These are phyloP conservation scores for Candida anutae DNA, from an alignment of 1,139 yeast species.

Conservation along the genomic window DNA sequence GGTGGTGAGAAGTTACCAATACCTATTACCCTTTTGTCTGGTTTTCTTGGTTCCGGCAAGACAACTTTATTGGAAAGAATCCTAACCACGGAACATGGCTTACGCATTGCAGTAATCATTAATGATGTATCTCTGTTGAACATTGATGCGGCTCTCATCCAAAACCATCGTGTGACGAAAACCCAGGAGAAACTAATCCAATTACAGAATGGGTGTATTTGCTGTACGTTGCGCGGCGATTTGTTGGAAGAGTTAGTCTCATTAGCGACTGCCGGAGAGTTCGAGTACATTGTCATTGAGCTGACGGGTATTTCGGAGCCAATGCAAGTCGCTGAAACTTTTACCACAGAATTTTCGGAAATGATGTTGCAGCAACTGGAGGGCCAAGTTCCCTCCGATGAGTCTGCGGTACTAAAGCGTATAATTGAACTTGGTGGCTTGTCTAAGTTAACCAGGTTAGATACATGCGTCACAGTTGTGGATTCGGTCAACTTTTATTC, in stretches of 20 bases:
- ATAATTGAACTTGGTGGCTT: conserved; percentile 32
- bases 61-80: conserved; percentile 38
- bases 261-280: conserved; percentile 24
- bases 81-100: conserved; percentile 28
- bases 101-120: conserved; percentile 35
- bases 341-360: conserved; percentile 31
- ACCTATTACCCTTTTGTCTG: conserved; percentile 36
- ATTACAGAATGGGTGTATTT: conserved; percentile 40
- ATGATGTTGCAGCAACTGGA: conserved; percentile 16
- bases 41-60: conserved; percentile 40
- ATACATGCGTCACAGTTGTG: conserved; percentile 41
- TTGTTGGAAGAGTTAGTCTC: conserved; percentile 32
- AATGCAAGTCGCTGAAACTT: conserved; percentile 44
- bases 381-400: conserved; percentile 7
- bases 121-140: conserved; percentile 34
- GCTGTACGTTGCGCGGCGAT: conserved; percentile 41
- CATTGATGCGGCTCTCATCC: conserved; percentile 34
- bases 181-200: conserved; percentile 36
- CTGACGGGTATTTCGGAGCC: conserved; percentile 42
- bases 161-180: conserved; percentile 29
- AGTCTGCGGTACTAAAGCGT: conserved; percentile 20
- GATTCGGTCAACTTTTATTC: conserved; percentile 32
- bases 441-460: conserved; percentile 27
- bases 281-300: conserved; percentile 37
- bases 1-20: too few relatives aligned